Evolutionary conservation across 371 early-diverging fungal genomes (phyloP), one percentile per base, ranked within the genome.

Genomic region (Polyrhizophydium stewartii): DNA sequence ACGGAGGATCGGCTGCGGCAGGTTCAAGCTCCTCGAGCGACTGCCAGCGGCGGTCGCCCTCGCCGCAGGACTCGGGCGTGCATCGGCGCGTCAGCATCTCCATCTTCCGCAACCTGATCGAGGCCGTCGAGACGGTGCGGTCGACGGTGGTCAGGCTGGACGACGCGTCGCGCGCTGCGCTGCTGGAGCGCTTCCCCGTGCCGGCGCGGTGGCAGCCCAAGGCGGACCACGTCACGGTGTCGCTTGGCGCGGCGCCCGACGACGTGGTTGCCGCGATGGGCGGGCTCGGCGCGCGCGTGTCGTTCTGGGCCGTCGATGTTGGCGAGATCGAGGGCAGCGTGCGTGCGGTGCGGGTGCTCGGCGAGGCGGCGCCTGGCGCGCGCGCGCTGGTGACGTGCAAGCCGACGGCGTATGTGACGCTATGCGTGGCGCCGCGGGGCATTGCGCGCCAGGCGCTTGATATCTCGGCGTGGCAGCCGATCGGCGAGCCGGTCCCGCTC

Each of bases 91-190:
- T 60, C 21, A 64, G 70, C 40, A 66, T 66, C 6, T 69, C 71
- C 2, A 25, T 68, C 22, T 72, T 74, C 55, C 65, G 74, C 17
- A 55, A 62, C 27, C 16, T 62, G 1, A 58, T 77, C 35, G 65
- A 75, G 45, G 56, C 70, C 13, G 49, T 55, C 7, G 72, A 74
- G 7, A 53, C 61, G 19, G 68, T 73, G 0, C 50, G 55, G 19
- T 73, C 67, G 46, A 77, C 78, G 3, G 73, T 43, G 30, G 45
- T 77, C 5, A 24, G 63, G 24, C 62, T 77, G 21, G 67, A 70
- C 35, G 50, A 28, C 17, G 28, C 19, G 19, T 61, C 62, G 12
- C 47, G 38, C 19, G 33, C n/a, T 21, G 7, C 7, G 24, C 58
- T 77, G n/a, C 43, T 64, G 22, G 28, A 19, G 22, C 21, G 22